These are phyloP conservation scores for Volvox carteri DNA, from an alignment of 163 green algal genomes.

Conservation along the genomic window DNA sequence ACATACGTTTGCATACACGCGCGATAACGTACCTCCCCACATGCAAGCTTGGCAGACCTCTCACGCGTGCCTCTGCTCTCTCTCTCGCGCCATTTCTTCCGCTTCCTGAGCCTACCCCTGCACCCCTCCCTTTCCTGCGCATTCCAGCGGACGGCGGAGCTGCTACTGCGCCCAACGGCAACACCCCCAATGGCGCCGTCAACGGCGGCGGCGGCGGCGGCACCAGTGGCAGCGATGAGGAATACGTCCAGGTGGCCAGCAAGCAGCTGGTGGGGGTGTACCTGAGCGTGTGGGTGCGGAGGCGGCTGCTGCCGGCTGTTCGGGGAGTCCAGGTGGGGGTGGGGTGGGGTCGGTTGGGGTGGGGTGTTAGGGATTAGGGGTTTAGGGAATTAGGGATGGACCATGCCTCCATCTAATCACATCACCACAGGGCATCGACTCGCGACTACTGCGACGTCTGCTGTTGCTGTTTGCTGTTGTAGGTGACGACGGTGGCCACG, in stretches of 20 bases:
- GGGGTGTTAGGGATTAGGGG: background rate
- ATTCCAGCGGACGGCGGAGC: too few relatives aligned
- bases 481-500: conserved; percentile 63
- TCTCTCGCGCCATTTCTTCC: too few relatives aligned
- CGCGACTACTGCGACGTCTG: too few relatives aligned
- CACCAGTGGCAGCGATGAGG: background rate
- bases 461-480: background rate
- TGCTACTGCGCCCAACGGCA: too few relatives aligned
- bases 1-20: too few relatives aligned
- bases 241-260: conserved; percentile 72
- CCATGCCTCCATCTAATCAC: background rate
- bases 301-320: conserved; percentile 71
- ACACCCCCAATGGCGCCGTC: background rate
- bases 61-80: too few relatives aligned
- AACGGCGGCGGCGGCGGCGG: background rate
- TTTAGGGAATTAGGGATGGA: background rate
- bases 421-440: too few relatives aligned
- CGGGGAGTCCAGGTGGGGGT: conserved; percentile 68
- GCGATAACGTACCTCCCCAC: too few relatives aligned
- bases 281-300: conserved; percentile 85
- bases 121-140: too few relatives aligned
- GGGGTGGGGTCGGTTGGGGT: background rate
- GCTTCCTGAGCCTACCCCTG: too few relatives aligned
- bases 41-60: too few relatives aligned
- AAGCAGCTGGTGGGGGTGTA: conserved; percentile 93